A percentile compares a stretch with the other conserved stretches of the same genome.
Conservation (phyloP, 805 yeast genomes). For the Cyberlindnera subsufficiens region DNA sequence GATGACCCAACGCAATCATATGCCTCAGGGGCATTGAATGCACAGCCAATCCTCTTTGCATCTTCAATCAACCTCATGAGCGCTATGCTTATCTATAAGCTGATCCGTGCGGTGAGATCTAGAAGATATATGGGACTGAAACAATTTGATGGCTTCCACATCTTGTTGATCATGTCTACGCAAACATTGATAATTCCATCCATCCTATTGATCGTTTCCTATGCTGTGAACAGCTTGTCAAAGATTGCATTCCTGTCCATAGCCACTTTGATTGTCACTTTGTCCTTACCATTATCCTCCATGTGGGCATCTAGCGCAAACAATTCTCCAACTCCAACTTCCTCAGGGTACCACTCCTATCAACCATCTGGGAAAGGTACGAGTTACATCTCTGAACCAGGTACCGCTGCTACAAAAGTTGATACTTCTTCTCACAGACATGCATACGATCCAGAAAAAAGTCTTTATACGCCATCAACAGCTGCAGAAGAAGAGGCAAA, state of each 20-base stretch:
- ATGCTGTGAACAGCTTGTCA: slow-evolving; percentile 29
- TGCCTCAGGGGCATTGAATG: slow-evolving; percentile 39
- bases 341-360: slow-evolving; percentile 20
- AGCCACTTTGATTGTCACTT: slow-evolving; percentile 55
- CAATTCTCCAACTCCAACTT: slow-evolving; percentile 37
- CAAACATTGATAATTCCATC: slow-evolving; percentile 84
- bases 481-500: slow-evolving; percentile 30
- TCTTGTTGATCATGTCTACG: slow-evolving; percentile 69
- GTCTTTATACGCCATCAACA: slow-evolving; percentile 28
- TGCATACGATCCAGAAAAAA: slow-evolving; percentile 11
- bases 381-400: slow-evolving; percentile 14
- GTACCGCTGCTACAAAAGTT: slow-evolving; percentile 8
- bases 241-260: slow-evolving; percentile 42
- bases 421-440: slow-evolving; percentile 1
- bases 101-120: slow-evolving; percentile 60
- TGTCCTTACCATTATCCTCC: slow-evolving; percentile 77
- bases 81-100: slow-evolving; percentile 54
- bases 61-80: slow-evolving; percentile 62
- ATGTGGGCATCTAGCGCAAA: slow-evolving; percentile 82
- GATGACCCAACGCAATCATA: slow-evolving; percentile 17
- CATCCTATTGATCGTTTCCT: slow-evolving; percentile 53
- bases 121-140: slow-evolving; percentile 73
- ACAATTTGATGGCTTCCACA: slow-evolving; percentile 80
- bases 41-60: slow-evolving; percentile 60
- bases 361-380: slow-evolving; percentile 14